Evolutionary conservation across 495 filamentous ascomycete genomes (phyloP).

Genomic region (Penicillium flavigenum): DNA sequence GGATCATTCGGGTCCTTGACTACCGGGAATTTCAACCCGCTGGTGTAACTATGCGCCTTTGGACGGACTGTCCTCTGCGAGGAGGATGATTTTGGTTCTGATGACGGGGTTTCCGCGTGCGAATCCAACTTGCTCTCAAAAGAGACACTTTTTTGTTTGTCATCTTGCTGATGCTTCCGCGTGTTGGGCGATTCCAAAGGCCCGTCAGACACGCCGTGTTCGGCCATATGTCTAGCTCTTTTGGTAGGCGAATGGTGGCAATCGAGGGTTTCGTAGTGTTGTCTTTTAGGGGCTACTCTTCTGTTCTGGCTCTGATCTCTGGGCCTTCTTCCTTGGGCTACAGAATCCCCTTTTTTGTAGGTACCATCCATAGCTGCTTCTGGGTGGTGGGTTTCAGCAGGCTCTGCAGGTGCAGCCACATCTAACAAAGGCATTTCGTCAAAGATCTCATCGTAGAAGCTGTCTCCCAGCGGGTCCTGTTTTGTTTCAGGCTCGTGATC

Average conservation of each 20-base stretch:
- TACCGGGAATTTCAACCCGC: conserved; percentile 62
- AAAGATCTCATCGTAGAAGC: conserved; percentile 32
- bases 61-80: conserved; percentile 32
- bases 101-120: conserved; percentile 8
- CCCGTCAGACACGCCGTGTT: not conserved
- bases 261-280: conserved; percentile 5
- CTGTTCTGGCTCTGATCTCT: not conserved
- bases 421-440: conserved; percentile 22
- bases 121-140: conserved; percentile 5
- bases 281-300: conserved; percentile 17
- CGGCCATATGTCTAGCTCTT: conserved; percentile 29
- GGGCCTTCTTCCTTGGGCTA: not conserved
- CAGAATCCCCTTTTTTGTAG: not conserved
- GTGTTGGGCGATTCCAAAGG: not conserved
- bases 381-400: conserved; percentile 6
- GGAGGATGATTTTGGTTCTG: conserved; percentile 25
- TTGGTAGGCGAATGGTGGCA: conserved; percentile 21
- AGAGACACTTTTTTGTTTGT: conserved; percentile 4
- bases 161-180: not conserved
- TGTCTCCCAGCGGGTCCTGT: conserved; percentile 15
- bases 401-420: conserved; percentile 2
- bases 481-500: conserved; percentile 4
- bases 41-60: conserved; percentile 28
- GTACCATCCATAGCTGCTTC: not conserved
- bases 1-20: conserved; percentile 76